phyloP scores from a whole-genome alignment of 352 stramenopile species.

The Thalassiosira hispida region DNA sequence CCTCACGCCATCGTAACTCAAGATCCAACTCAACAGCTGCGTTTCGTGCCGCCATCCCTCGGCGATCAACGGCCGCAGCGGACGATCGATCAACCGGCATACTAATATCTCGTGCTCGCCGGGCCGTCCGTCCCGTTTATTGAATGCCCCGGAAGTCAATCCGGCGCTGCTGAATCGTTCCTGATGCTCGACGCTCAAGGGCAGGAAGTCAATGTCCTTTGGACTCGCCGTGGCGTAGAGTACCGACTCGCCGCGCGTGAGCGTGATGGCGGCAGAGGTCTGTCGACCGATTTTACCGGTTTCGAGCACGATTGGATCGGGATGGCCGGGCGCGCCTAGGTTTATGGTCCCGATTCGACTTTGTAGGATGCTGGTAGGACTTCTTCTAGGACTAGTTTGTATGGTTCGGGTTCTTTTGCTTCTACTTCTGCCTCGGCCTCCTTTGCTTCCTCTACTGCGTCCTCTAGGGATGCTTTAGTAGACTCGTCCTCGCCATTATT shows the following conservation, averaged over 20 bases:
- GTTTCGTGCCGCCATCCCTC: slow-evolving; percentile 94
- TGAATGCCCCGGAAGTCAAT: slow-evolving; percentile 85
- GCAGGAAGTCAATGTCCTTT: slow-evolving; percentile 83
- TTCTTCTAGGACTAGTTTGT: too few relatives aligned
- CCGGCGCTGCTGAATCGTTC: slow-evolving; percentile 84
- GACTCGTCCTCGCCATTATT: too few relatives aligned
- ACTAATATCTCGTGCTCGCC: slow-evolving; percentile 96
- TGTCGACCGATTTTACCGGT: slow-evolving; percentile 82
- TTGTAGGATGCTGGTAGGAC: too few relatives aligned
- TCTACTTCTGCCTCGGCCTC: too few relatives aligned
- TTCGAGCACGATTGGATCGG: slow-evolving; percentile 70
- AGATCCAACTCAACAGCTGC: slow-evolving; percentile 91
- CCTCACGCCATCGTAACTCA: slow-evolving; percentile 85
- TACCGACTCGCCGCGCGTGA: slow-evolving; percentile 72
- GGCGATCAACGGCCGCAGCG: slow-evolving; percentile 93
- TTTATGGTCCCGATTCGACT: too few relatives aligned
- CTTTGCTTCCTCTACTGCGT: too few relatives aligned
- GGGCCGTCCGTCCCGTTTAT: slow-evolving; percentile 86
- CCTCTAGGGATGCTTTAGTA: too few relatives aligned
- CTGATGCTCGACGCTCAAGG: slow-evolving; percentile 87
- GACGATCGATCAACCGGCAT: slow-evolving; percentile 94
- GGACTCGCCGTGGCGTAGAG: slow-evolving; percentile 69
- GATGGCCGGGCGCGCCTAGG: slow-evolving; percentile 56
- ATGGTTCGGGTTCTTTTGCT: too few relatives aligned
- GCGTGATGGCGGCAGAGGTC: slow-evolving; percentile 67